phyloP scores from a whole-genome alignment of 1,139 yeast genomes.

The Saccharomyces pastorianus region DNA sequence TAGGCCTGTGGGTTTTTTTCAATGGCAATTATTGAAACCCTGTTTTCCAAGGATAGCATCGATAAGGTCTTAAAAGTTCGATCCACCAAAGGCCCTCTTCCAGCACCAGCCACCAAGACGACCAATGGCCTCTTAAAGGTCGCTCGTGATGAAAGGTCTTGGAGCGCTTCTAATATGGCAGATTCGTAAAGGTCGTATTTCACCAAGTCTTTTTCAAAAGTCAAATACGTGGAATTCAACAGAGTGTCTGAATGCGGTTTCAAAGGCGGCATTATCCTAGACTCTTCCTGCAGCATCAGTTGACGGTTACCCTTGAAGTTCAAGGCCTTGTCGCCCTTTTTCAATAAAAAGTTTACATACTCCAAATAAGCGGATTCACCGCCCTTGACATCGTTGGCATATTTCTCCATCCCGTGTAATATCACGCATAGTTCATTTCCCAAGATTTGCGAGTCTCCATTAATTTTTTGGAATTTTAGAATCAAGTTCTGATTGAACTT shows the following conservation, averaged over 20 bases:
- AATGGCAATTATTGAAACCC: conserved; percentile 43
- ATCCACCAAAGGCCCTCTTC: conserved; percentile 72
- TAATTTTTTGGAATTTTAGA: conserved; percentile 28
- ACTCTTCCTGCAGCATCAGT: conserved; percentile 3
- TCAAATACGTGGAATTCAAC: conserved; percentile 50
- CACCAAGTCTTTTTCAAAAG: conserved; percentile 59
- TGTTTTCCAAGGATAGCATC: conserved; percentile 23
- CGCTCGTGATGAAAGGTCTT: conserved; percentile 28
- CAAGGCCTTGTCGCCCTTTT: conserved; percentile 30
- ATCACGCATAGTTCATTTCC: conserved; percentile 27
- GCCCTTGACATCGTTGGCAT: conserved; percentile 32
- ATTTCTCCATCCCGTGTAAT: conserved; percentile 42
- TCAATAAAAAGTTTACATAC: conserved; percentile 45
- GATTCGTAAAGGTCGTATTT: conserved; percentile 61
- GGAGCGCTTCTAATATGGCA: conserved; percentile 56
- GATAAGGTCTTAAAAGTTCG: conserved; percentile 39
- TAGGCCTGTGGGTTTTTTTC: conserved; percentile 68
- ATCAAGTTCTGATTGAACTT: conserved; percentile 41
- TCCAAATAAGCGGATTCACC: conserved; percentile 43
- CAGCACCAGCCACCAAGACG: conserved; percentile 74
- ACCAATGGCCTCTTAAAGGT: conserved; percentile 14
- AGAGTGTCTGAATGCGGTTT: conserved; percentile 60
- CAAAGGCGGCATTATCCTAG: conserved; percentile 44
- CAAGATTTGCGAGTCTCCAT: conserved; percentile 25
- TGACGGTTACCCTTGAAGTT: conserved; percentile 3